Base-by-base conservation (phyloP, 2,329 filamentous ascomycete species). In the Neofusicoccum ribis region DNA sequence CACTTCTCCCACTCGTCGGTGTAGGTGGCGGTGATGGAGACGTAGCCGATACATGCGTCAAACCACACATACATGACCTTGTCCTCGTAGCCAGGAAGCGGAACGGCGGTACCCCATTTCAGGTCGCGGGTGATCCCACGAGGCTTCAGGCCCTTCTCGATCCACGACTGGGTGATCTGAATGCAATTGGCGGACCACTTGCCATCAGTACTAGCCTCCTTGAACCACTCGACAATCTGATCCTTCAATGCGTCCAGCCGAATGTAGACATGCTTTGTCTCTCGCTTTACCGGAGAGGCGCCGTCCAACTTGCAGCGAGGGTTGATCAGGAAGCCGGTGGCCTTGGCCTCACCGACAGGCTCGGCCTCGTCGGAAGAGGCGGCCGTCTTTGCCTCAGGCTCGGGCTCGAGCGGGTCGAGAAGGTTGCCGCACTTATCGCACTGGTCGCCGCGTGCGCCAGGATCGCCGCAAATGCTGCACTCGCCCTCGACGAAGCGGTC, bases 11-110 rank as follows among this genome's bases (percentile, higher is more conserved):
- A 97, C 68, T 96, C 85, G 50, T 88, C 85, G 5, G 93, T 97
- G 77, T 96, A 96, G 71, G 88, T 93, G 69, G 91, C 92, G 1
- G 93, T 97, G 70, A 97, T 97, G 1, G 92, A 96, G n/a, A 93
- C 89, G 76, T 97, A 97, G 20, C 93, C 93, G 73, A 97, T 95
- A 78, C 91, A 95, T 63, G 92, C 92, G 76, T 96, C 92, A 75
- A 97, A 92, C 92, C 90, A 91, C 67, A 97, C 93, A 74, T 97
- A 97, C 69, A 97, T 88, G 67, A 97, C 94, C 82, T 91, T 91
- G 68, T 89, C 83, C 68, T 89, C 86, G 71, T 89, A 91, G 12
- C 84, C 87, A 36, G 84, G 78, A 3, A 86, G 73, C 34, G 85
- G 85, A 12, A 88, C 85, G 2, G 85, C 83, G 7, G 86, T 87